Percentiles rank a stretch among this genome's conserved stretches.
Evolutionary conservation across 345 rosid genomes (phyloP).

Genomic region (Linum tenue): DNA sequence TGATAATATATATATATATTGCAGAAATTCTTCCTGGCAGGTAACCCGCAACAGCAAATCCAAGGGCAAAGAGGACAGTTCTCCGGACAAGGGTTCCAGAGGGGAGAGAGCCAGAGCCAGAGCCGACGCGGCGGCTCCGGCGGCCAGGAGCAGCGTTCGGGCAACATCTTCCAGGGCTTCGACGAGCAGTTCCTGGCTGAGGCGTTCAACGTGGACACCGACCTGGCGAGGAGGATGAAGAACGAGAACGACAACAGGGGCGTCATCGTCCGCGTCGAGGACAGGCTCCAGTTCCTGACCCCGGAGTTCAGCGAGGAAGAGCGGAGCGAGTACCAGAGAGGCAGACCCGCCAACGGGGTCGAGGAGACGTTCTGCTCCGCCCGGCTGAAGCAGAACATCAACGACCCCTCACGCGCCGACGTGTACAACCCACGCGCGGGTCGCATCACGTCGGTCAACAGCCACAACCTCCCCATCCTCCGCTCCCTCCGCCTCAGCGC

Average conservation of each 20-base stretch:
- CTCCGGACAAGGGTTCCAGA: background rate
- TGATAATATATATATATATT: background rate
- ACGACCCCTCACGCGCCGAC: conserved; percentile 43
- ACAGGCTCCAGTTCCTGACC: conserved; percentile 24
- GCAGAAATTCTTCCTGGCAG: conserved; percentile 45
- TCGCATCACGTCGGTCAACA: conserved; percentile 43
- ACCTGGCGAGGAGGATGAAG: conserved; percentile 39
- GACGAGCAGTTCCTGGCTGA: conserved; percentile 27
- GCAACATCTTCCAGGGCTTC: conserved; percentile 43
- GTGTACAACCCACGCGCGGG: conserved; percentile 56
- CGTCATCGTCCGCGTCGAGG: conserved; percentile 35
- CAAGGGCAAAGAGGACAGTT: conserved; percentile 7
- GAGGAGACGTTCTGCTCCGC: conserved; percentile 52
- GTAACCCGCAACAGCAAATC: conserved; percentile 30
- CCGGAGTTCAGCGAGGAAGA: conserved; percentile 13
- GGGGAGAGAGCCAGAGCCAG: conserved; percentile 1
- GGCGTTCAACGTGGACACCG: conserved; percentile 32
- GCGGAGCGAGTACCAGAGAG: background rate
- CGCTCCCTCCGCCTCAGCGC: conserved; percentile 40
- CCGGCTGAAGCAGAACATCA: conserved; percentile 35
- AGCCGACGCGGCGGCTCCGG: background rate
- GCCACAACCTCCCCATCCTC: conserved; percentile 50
- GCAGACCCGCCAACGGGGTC: conserved; percentile 29
- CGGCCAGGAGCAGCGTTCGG: conserved; percentile 9
- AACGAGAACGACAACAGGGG: conserved; percentile 40